Evolutionary conservation across 306 rosid species (phyloP), one percentile per base, ranked within the genome.

Genomic region (Glycine soja): DNA sequence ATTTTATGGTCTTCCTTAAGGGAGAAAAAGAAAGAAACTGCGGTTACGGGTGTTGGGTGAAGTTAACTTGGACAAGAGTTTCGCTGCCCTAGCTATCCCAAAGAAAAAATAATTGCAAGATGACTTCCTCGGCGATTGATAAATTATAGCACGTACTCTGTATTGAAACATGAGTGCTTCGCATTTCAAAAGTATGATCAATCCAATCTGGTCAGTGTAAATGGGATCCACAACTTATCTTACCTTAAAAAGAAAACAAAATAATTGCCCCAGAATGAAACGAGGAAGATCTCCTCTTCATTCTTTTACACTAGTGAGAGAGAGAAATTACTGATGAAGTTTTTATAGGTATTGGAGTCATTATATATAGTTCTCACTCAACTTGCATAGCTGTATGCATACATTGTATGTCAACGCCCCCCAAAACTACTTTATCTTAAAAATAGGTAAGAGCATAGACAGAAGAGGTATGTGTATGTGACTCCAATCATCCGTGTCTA

Each of bases 21-120:
- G 81, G 19, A 51, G 48, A 67, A 61, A 68, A 43, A 62, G 80
- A 36, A 32, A 81, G 51, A 48, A 19, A 6, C 11, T 54, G 62
- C 53, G 80, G 76, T 75, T 63, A 57, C 53, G 69, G 45, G 43
- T 71, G 66, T 16, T 13, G 67, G 76, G 89, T 82, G 75, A 75
- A 70, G 87, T 18, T 62, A 75, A 78, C 51, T 78, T 74, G 86
- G 78, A 78, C 79, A 67, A 38, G 14, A 10, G 14, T 72, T 48
- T 32, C 12, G 57, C 38, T 43, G 19, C 47, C 56, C 30, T 24
- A 24, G 6, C 40, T 36, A 30, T 81, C 76, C 43, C 61, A 7
- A 75, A 68, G 72, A 7, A 63, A 34, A 67, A 18, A 57, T 50
- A 45, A 40, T 74, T 68, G 68, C 15, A 18, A 40, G 24, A 24